Conservation (phyloP, 2,329 filamentous ascomycete species). For the Erysiphe pulchra region DNA sequence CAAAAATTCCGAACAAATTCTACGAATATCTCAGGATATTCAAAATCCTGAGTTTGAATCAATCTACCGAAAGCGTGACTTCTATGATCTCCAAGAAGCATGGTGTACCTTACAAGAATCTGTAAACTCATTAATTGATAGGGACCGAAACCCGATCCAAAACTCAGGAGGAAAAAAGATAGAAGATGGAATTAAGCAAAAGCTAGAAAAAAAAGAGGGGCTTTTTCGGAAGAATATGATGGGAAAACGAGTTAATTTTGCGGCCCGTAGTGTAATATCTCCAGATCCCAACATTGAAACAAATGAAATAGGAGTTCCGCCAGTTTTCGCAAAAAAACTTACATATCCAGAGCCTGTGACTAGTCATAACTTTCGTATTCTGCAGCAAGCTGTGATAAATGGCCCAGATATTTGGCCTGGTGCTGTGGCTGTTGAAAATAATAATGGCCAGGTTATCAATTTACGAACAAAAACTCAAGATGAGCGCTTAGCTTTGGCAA, state of each 20-base stretch:
- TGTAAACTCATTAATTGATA: conserved; percentile 83
- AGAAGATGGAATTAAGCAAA: conserved; percentile 91
- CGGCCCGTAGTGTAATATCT: conserved; percentile 89
- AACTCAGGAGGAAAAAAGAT: conserved; percentile 53
- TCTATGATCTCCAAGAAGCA: conserved; percentile 53
- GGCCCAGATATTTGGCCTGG: conserved; percentile 86
- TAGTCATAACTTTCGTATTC: conserved; percentile 84
- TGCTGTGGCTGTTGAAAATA: conserved; percentile 81
- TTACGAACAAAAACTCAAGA: conserved; percentile 69
- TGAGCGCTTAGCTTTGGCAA: conserved; percentile 70
- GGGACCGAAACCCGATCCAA: conserved; percentile 59
- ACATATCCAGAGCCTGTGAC: conserved; percentile 96
- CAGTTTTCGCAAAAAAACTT: conserved; percentile 89
- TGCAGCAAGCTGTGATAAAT: conserved; percentile 91
- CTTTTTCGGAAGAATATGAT: conserved; percentile 99
- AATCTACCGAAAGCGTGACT: conserved; percentile 26
- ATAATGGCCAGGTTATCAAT: conserved; percentile 76
- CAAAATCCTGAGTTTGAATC: conserved; percentile 5
- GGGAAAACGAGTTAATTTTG: conserved; percentile 98
- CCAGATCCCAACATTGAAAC: conserved; percentile 97
- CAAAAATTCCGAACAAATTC: conserved; percentile 45
- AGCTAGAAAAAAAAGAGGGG: conserved; percentile 95
- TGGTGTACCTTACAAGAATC: conserved; percentile 68
- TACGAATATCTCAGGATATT: conserved; percentile 48
- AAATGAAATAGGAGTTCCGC: conserved; percentile 92